Percentiles rank a stretch among this genome's conserved stretches.
Conservation (phyloP, 805 yeast genomes). For the Schwanniomyces sp. region DNA sequence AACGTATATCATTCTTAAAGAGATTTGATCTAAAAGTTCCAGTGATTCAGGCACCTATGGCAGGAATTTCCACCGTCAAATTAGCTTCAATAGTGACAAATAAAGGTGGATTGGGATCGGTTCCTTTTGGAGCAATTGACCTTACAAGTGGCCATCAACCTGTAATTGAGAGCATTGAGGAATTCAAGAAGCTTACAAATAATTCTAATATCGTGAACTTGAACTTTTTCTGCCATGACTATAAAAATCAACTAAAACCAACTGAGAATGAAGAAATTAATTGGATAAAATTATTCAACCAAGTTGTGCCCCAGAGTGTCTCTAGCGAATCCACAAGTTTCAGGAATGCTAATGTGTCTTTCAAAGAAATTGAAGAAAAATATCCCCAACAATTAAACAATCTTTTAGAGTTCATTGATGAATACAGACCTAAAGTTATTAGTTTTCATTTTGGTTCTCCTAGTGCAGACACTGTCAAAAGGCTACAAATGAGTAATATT, state of each 20-base stretch:
- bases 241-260: conserved; percentile 12
- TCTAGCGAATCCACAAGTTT: conserved; percentile 7
- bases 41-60: conserved; percentile 61
- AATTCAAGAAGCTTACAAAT: conserved; percentile 14
- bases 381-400: conserved; percentile 13
- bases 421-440: conserved; percentile 40
- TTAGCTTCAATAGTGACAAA: conserved; percentile 44
- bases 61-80: conserved; percentile 48
- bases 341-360: conserved; percentile 25
- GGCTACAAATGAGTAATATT: conserved; percentile 37
- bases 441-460: conserved; percentile 60
- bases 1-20: conserved; percentile 4
- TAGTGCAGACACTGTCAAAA: conserved; percentile 21
- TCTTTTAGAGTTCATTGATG: conserved; percentile 15
- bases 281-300: conserved; percentile 19
- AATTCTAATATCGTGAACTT: conserved; percentile 31
- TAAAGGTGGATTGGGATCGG: conserved; percentile 52
- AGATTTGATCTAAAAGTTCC: conserved; percentile 37
- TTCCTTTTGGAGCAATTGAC: conserved; percentile 38
- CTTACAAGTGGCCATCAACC: conserved; percentile 18
- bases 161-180: conserved; percentile 8
- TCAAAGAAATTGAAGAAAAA: conserved; percentile 25
- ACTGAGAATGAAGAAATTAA: conserved; percentile 16
- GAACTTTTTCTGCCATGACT: conserved; percentile 49
- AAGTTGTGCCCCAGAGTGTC: conserved; percentile 4